Base-by-base conservation (phyloP, 2,329 filamentous ascomycete species). In the Fusarium sp. region DNA sequence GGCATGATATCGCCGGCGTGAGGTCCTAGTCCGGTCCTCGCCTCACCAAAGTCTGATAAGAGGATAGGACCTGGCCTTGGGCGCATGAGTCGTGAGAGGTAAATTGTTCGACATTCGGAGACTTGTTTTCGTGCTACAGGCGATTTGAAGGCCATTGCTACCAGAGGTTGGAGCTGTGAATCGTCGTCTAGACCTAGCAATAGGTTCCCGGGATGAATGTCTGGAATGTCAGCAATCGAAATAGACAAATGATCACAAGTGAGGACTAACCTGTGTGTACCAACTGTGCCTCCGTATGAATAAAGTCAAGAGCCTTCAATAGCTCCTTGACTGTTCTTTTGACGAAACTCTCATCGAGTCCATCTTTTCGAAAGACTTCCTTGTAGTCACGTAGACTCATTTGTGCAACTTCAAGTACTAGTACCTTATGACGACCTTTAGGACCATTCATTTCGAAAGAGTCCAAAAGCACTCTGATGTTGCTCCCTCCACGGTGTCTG, bases 231-330 rank as follows among this genome's bases (percentile, higher is more conserved):
- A 62, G 47, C 11, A 20, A 15, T 18, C 7, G 17, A 20, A 7
- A 7, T 17, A 27, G 12, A 25, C 25, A 20, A 1, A 13, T 20
- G 18, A n/a, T 41, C 18, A n/a, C 17, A 4, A 35, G 15, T 11
- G 6, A 35, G 33, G 6, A 65, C 71, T 1, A 76, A 81, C 80
- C 80, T 56, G 79, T 81, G 52, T 83, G 79, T 3, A 79, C 74
- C 4, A 75, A 52, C n/a, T 79, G 55, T 1, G 73, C 80, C 52
- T 83, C 77, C 2, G 63, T 75, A 35, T 83, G 81, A 10, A 82
- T 63, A 52, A 81, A 82, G 41, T 82, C 78, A 54, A 83, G 74
- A 7, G 77, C 79, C 20, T 78, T 62, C 20, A 82, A 73, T n/a
- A 82, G 68, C 56, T 79, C 74, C 10, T 70, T 68, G 3, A 81